These are phyloP conservation scores for Suillus paluster DNA, from an alignment of 768 basidiomycete genomes.

Conservation along the genomic window DNA sequence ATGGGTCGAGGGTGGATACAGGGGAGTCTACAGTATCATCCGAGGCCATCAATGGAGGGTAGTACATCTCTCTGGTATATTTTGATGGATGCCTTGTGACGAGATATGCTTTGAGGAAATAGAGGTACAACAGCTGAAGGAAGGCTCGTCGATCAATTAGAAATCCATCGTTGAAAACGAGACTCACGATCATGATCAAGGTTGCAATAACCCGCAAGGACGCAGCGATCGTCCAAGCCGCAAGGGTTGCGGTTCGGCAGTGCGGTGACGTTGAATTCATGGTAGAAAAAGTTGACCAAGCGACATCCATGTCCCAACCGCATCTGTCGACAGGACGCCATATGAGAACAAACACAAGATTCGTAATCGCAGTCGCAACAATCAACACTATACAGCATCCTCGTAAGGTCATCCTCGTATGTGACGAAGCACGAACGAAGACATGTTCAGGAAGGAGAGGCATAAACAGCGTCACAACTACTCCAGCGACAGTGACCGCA, in stretches of 20 bases:
- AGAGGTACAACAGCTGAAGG: slow-evolving; percentile 27
- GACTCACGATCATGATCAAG: slow-evolving; percentile 54
- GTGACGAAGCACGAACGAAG: slow-evolving; percentile 15
- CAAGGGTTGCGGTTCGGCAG: slow-evolving; percentile 39
- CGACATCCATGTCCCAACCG: slow-evolving; percentile 64
- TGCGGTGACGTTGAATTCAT: slow-evolving; percentile 24
- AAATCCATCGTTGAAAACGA: neutral
- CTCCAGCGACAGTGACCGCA: slow-evolving; percentile 25
- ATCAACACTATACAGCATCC: slow-evolving; percentile 51
- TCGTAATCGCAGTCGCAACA: slow-evolving; percentile 56
- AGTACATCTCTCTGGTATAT: slow-evolving; percentile 12
- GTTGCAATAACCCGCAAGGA: slow-evolving; percentile 60
- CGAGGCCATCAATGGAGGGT: slow-evolving; percentile 22
- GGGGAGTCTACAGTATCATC: slow-evolving; percentile 24
- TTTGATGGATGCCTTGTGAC: slow-evolving; percentile 22
- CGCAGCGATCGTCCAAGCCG: slow-evolving; percentile 58
- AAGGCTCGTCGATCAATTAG: neutral
- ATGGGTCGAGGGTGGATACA: slow-evolving; percentile 16
- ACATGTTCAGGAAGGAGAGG: slow-evolving; percentile 37
- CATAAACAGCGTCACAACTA: slow-evolving; percentile 45
- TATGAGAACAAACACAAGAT: slow-evolving; percentile 55
- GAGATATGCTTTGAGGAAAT: slow-evolving; percentile 21
- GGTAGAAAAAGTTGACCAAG: slow-evolving; percentile 55
- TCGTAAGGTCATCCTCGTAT: slow-evolving; percentile 35
- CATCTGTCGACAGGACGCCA: slow-evolving; percentile 62